Evolutionary conservation across 768 basidiomycete species (phyloP).

Genomic region (Tricholoma bakamatsutake): DNA sequence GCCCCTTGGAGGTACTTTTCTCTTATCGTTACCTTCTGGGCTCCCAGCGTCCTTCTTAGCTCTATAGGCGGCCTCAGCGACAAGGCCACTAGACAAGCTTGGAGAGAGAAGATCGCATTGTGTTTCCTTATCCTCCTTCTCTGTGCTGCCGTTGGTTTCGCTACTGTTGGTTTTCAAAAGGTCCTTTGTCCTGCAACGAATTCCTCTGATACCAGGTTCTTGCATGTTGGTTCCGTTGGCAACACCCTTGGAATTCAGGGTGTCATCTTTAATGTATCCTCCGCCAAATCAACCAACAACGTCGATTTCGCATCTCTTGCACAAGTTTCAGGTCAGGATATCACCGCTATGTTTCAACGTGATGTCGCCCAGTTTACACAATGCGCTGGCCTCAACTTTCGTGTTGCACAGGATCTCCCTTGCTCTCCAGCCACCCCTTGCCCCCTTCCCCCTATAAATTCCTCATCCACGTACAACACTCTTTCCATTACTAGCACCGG

Average conservation of each 20-base stretch:
- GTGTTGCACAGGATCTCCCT: constrained; percentile 68
- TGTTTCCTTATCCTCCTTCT: constrained; percentile 81
- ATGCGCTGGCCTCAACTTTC: constrained; percentile 59
- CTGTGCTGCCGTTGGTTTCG: constrained; percentile 80
- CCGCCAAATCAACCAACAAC: constrained; percentile 39
- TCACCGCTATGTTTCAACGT: constrained; percentile 81
- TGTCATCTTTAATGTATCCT: constrained; percentile 65
- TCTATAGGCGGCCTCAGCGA: constrained; percentile 80
- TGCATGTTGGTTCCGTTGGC: constrained; percentile 47
- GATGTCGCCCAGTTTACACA: constrained; percentile 54
- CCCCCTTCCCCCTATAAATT: constrained; percentile 55
- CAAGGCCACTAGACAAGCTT: constrained; percentile 75
- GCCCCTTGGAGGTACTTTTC: constrained; percentile 82
- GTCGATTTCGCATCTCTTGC: constrained; percentile 58
- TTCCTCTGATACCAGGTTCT: constrained; percentile 38
- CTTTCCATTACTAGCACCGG: constrained; percentile 64
- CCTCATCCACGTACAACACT: constrained; percentile 47
- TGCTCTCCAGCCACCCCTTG: constrained; percentile 61
- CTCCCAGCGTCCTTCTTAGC: constrained; percentile 69
- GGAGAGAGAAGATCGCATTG: constrained; percentile 95
- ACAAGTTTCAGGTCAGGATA: constrained; percentile 72
- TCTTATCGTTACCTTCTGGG: constrained; percentile 84
- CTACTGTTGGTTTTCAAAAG: constrained; percentile 90
- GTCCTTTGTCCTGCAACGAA: constrained; percentile 76
- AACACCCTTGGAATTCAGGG: constrained; percentile 78